A percentile compares a stretch with the other conserved stretches of the same genome.
Evolutionary conservation across 129 eudicot genomes (phyloP).

Genomic region (Lactuca sativa): DNA sequence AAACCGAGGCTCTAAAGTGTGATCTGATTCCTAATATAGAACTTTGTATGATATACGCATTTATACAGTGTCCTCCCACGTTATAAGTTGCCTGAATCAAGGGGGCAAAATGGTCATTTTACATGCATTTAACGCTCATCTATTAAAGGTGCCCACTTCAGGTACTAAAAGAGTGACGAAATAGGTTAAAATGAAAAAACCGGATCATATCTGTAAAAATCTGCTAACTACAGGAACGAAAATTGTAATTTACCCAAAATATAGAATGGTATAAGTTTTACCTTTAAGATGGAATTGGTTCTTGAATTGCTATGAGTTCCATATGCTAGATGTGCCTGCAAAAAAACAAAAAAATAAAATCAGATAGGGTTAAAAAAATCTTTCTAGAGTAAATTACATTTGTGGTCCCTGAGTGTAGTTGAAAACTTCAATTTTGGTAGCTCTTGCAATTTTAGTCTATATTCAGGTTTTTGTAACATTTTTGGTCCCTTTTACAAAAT

Average conservation of each 20-base stretch:
- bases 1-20: slow-evolving; percentile 75
- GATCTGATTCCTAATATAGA: slow-evolving; percentile 74
- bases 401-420: not conserved
- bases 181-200: too few relatives aligned
- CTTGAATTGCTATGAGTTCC: slow-evolving; percentile 60
- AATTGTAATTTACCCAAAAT: not conserved
- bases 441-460: too few relatives aligned
- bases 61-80: slow-evolving; percentile 67
- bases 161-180: too few relatives aligned
- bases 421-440: too few relatives aligned
- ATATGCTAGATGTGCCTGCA: slow-evolving; percentile 79
- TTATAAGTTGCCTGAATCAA: slow-evolving; percentile 72
- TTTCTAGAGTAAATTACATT: not conserved
- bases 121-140: too few relatives aligned
- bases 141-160: too few relatives aligned
- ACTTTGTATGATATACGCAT: slow-evolving; percentile 70
- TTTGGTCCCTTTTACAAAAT: not conserved
- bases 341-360: not conserved
- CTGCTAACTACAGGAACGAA: not conserved
- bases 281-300: slow-evolving; percentile 64
- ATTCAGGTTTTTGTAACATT: not conserved
- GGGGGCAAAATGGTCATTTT: not conserved
- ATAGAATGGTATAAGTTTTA: slow-evolving; percentile 23
- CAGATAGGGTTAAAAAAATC: not conserved
- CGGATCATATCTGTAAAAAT: not conserved